Conservation (phyloP, 768 basidiomycete genomes). For the Hericium erinaceus region DNA sequence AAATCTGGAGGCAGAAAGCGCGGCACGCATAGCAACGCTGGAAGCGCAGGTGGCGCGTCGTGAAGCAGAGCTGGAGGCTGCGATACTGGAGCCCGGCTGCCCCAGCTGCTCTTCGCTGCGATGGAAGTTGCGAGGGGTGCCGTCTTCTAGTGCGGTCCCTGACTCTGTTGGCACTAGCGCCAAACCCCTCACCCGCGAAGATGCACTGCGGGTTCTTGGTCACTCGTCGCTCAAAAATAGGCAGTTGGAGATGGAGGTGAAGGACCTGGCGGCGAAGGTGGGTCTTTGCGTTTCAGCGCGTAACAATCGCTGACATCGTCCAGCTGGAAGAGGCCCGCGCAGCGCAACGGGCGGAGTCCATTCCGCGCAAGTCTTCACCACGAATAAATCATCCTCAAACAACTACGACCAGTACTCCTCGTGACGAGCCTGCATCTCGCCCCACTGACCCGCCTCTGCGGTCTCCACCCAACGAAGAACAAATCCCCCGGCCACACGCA, state of each 20-base stretch:
- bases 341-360: no score
- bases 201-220: constrained; percentile 11
- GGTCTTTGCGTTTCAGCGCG: not conserved
- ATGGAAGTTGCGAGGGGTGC: not conserved
- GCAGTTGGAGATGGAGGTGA: constrained; percentile 7
- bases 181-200: constrained; percentile 5
- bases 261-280: constrained; percentile 8
- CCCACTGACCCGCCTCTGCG: not conserved
- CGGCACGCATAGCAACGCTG: constrained; percentile 33
- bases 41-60: constrained; percentile 46
- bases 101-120: not conserved
- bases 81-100: constrained; percentile 7
- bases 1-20: constrained; percentile 29
- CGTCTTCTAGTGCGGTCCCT: not conserved
- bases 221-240: constrained; percentile 10
- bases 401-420: no score
- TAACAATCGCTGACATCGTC: not conserved
- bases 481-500: not conserved
- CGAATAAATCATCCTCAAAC: no score
- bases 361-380: no score
- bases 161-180: not conserved
- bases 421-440: not conserved
- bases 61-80: constrained; percentile 44
- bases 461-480: not conserved
- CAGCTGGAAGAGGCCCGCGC: not conserved